Evolutionary conservation across 2,329 filamentous ascomycete species (phyloP).

Genomic region (Mycosphaerelloides madeirae): DNA sequence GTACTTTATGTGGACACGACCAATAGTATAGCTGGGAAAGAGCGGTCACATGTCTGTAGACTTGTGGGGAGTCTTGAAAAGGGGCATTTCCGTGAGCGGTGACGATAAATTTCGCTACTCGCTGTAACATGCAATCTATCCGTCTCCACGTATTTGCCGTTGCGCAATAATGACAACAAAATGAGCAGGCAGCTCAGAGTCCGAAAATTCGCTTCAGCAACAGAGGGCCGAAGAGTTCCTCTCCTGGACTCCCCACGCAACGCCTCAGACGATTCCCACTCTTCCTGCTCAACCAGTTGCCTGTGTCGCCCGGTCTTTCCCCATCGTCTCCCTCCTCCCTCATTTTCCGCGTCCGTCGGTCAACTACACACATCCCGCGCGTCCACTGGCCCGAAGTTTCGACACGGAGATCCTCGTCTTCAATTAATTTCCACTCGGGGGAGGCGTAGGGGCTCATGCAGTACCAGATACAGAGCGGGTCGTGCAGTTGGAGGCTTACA

Average conservation of each 20-base stretch:
- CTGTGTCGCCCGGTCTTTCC: constrained; percentile 64
- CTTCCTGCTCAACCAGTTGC: constrained; percentile 67
- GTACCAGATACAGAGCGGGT: constrained; percentile 40
- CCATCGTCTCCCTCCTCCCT: constrained; percentile 45
- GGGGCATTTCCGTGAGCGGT: too few relatives aligned
- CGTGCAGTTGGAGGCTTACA: constrained; percentile 43
- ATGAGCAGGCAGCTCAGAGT: background rate
- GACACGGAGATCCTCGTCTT: constrained; percentile 74
- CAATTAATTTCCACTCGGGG: constrained; percentile 34
- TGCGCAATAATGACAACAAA: background rate
- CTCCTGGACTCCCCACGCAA: constrained; percentile 65
- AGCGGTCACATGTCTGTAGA: too few relatives aligned
- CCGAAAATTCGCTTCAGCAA: constrained; percentile 27
- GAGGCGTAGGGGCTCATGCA: constrained; percentile 25
- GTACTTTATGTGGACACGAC: too few relatives aligned
- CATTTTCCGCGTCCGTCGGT: constrained; percentile 61
- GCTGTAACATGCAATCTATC: background rate
- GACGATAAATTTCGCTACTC: too few relatives aligned
- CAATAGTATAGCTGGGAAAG: too few relatives aligned
- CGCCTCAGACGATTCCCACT: constrained; percentile 77
- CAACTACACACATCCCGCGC: constrained; percentile 76
- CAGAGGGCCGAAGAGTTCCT: constrained; percentile 41
- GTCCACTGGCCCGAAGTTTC: constrained; percentile 95
- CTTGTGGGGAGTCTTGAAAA: too few relatives aligned
- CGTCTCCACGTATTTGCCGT: background rate